Evolutionary conservation across 2,329 filamentous ascomycete genomes (phyloP).

Genomic region (Ceratocystis destructans): DNA sequence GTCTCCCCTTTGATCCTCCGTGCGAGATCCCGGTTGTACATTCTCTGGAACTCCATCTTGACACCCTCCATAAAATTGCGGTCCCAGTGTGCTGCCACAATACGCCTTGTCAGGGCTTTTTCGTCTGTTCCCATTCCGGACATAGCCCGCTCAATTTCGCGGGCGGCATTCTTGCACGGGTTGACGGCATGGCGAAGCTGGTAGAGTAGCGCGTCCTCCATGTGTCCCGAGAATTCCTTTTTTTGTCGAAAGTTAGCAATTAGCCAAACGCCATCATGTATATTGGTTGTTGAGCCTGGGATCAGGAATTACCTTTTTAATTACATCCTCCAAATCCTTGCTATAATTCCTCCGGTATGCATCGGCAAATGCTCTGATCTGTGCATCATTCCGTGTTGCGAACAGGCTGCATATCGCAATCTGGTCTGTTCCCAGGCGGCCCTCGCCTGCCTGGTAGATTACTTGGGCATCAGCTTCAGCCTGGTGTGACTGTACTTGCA

Average conservation of each 20-base stretch:
- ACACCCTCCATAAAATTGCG: slow-evolving; percentile 58
- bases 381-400: slow-evolving; percentile 59
- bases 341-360: slow-evolving; percentile 63
- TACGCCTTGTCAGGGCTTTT: slow-evolving; percentile 57
- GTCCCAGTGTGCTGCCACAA: slow-evolving; percentile 77
- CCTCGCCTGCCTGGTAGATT: slow-evolving; percentile 65
- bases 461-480: slow-evolving; percentile 64
- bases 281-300: too few species aligned
- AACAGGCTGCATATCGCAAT: slow-evolving; percentile 68
- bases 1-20: slow-evolving; percentile 68
- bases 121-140: slow-evolving; percentile 79
- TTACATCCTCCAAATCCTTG: slow-evolving; percentile 54
- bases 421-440: slow-evolving; percentile 57
- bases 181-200: slow-evolving; percentile 68
- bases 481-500: slow-evolving; percentile 56
- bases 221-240: slow-evolving; percentile 77
- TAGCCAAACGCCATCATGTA: too few species aligned
- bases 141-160: slow-evolving; percentile 76
- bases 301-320: slow-evolving; percentile 45
- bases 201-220: slow-evolving; percentile 69
- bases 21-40: slow-evolving; percentile 53
- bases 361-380: slow-evolving; percentile 68
- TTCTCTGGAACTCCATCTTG: slow-evolving; percentile 60
- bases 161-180: slow-evolving; percentile 71
- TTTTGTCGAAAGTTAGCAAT: slow-evolving; percentile 33